Evolutionary conservation across 2,329 filamentous ascomycete species (phyloP).

Genomic region (Sporothrix pseudoabietina): DNA sequence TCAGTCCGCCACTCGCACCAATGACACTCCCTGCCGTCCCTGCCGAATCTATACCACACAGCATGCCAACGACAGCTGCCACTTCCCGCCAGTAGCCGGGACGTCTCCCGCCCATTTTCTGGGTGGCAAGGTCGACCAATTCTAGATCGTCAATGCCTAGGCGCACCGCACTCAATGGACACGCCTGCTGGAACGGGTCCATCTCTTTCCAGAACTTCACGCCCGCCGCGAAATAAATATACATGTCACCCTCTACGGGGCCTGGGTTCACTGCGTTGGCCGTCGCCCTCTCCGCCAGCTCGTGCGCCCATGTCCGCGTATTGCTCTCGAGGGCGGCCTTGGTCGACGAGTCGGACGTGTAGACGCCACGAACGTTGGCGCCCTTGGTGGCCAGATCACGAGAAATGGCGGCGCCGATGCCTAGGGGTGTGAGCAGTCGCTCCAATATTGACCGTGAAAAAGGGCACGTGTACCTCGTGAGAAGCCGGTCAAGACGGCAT

Average conservation of each 20-base stretch:
- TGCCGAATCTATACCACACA: conserved; percentile 47
- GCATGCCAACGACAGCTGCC: conserved; percentile 74
- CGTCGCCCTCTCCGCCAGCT: conserved; percentile 55
- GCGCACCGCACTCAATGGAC: conserved; percentile 55
- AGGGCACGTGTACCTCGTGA: not conserved
- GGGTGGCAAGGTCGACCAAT: conserved; percentile 50
- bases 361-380: not conserved
- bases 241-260: conserved; percentile 57
- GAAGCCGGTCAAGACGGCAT: not conserved
- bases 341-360: not conserved
- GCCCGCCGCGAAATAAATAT: conserved; percentile 53
- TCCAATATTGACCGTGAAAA: not conserved
- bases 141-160: conserved; percentile 63
- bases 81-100: conserved; percentile 69
- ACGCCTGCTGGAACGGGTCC: conserved; percentile 49
- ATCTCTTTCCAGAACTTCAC: conserved; percentile 49
- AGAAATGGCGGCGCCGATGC: not conserved
- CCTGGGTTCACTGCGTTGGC: conserved; percentile 62
- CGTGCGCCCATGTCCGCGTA: conserved; percentile 60
- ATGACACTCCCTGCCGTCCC: conserved; percentile 81
- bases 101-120: conserved; percentile 54
- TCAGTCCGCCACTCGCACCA: conserved; percentile 77
- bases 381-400: not conserved
- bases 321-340: conserved; percentile 60
- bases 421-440: not conserved